Conservation (phyloP, 495 filamentous ascomycete genomes). For the Penicillium lagena region DNA sequence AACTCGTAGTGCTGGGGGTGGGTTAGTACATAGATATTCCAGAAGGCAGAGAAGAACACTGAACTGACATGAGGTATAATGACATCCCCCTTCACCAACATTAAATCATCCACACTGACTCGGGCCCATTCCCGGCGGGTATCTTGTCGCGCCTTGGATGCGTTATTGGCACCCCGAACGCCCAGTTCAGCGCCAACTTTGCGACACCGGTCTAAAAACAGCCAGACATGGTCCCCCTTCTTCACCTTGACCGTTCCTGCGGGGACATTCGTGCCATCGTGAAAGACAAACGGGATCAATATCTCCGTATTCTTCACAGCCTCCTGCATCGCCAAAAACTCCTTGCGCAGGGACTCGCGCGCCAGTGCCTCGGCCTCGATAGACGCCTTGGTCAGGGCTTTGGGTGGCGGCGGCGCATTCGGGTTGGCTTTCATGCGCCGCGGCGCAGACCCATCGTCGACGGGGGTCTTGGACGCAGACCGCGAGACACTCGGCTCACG, state of each 20-base stretch:
- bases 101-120: conserved; percentile 91
- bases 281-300: conserved; percentile 92
- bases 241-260: conserved; percentile 76
- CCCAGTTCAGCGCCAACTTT: conserved; percentile 84
- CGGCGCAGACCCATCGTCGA: conserved; percentile 26
- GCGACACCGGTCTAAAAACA: conserved; percentile 83
- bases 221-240: conserved; percentile 87
- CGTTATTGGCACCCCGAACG: conserved; percentile 51
- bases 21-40: conserved; percentile 11
- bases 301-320: conserved; percentile 86
- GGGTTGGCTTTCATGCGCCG: conserved; percentile 62
- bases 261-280: conserved; percentile 94
- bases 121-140: conserved; percentile 82
- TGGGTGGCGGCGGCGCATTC: conserved; percentile 62
- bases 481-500: conserved; percentile 29
- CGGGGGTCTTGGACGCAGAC: conserved; percentile 32
- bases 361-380: conserved; percentile 74
- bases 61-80: conserved; percentile 88
- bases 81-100: conserved; percentile 85
- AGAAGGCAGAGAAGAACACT: neutral
- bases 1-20: conserved; percentile 80
- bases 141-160: conserved; percentile 50
- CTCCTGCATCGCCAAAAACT: conserved; percentile 80
- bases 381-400: conserved; percentile 79
- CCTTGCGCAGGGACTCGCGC: conserved; percentile 73